These are phyloP conservation scores for Colletotrichum euphorbiae DNA, from an alignment of 2,329 filamentous ascomycete genomes.

Conservation along the genomic window DNA sequence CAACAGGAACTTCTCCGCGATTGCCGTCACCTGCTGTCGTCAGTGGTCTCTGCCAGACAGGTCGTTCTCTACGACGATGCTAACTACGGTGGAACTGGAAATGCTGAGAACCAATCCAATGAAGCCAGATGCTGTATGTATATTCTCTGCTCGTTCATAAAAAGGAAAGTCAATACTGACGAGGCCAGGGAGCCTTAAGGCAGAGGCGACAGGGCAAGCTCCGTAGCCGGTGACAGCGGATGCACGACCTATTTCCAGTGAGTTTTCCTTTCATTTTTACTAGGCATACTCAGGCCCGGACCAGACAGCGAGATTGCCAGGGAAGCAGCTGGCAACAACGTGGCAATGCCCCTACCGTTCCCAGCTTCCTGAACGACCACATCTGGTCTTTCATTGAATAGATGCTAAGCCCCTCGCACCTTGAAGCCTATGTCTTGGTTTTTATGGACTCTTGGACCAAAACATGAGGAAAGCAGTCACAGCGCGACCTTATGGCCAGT, in stretches of 20 bases:
- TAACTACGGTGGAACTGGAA: background rate
- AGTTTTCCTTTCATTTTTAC: background rate
- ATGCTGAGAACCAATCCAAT: background rate
- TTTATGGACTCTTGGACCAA: too few species aligned
- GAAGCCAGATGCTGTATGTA: background rate
- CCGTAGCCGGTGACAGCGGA: background rate
- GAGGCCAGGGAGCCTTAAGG: conserved; percentile 7
- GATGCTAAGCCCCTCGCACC: background rate
- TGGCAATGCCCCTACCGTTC: conserved; percentile 1
- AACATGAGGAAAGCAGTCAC: too few species aligned
- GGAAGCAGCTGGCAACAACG: conserved; percentile 1
- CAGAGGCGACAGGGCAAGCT: conserved; percentile 8
- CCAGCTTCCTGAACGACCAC: conserved; percentile 5
- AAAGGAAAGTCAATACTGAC: background rate
- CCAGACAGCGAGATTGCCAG: conserved; percentile 10
- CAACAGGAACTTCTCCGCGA: background rate
- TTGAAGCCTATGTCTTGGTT: too few species aligned
- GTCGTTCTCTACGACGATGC: background rate
- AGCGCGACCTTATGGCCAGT: too few species aligned
- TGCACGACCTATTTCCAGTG: conserved; percentile 10
- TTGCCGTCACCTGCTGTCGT: background rate
- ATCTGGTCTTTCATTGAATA: conserved; percentile 11
- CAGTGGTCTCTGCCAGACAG: conserved; percentile 4
- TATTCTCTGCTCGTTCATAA: too few species aligned
- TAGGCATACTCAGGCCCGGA: background rate